phyloP scores from a whole-genome alignment of 2,329 filamentous ascomycete genomes.

The Aspergillus luchuensis region DNA sequence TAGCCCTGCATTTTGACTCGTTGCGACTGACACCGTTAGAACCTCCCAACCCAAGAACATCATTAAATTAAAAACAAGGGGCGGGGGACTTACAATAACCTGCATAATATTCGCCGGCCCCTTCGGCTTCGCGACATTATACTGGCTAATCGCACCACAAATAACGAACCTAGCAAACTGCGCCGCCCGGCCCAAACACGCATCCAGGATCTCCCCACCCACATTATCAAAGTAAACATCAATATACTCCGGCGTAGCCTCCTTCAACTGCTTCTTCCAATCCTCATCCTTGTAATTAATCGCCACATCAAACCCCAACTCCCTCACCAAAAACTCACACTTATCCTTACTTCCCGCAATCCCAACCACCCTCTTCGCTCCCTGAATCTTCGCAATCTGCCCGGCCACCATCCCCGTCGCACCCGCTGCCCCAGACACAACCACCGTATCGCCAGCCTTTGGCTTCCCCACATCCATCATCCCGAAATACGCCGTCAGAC shows the following conservation, averaged over 20 bases:
- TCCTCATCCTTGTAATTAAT: conserved; percentile 69
- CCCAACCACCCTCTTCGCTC: conserved; percentile 62
- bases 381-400: conserved; percentile 76
- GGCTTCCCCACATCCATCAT: conserved; percentile 69
- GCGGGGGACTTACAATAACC: conserved; percentile 36
- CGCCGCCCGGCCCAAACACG: conserved; percentile 66
- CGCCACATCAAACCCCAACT: conserved; percentile 67
- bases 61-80: too few relatives aligned
- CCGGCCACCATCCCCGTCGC: conserved; percentile 76
- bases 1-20: conserved; percentile 66
- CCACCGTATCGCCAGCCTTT: conserved; percentile 70
- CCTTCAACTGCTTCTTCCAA: conserved; percentile 62
- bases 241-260: conserved; percentile 61
- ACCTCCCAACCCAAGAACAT: neutral
- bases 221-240: conserved; percentile 77
- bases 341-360: conserved; percentile 69
- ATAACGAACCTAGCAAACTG: conserved; percentile 66
- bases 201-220: conserved; percentile 70
- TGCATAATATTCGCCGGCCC: conserved; percentile 56
- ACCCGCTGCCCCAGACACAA: conserved; percentile 76
- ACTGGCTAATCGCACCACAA: conserved; percentile 70
- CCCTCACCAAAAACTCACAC: conserved; percentile 64
- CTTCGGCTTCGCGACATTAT: conserved; percentile 60
- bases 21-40: conserved; percentile 35
- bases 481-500: conserved; percentile 75